Evolutionary conservation across 2,329 filamentous ascomycete genomes (phyloP).

Genomic region (Hirsutella thompsonii): DNA sequence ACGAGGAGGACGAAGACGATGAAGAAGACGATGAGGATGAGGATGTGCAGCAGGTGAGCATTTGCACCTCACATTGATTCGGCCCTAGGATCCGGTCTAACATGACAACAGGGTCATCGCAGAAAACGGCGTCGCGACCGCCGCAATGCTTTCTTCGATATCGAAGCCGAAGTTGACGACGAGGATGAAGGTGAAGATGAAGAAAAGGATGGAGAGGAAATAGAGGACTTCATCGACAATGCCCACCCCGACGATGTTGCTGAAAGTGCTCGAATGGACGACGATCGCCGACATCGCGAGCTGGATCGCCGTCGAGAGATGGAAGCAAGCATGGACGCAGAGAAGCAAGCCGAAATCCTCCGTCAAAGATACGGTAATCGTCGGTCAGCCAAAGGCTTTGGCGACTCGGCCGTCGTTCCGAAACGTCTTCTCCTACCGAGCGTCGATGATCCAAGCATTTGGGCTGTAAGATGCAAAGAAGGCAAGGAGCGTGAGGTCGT

Average conservation of each 20-base stretch:
- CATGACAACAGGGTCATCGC: slow-evolving; percentile 43
- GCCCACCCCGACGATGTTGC: slow-evolving; percentile 83
- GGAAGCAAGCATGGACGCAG: slow-evolving; percentile 78
- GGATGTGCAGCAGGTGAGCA: slow-evolving; percentile 50
- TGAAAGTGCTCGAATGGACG: slow-evolving; percentile 66
- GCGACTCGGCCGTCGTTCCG: slow-evolving; percentile 66
- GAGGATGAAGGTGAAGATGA: slow-evolving; percentile 82
- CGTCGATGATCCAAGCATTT: slow-evolving; percentile 92
- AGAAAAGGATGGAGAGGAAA: slow-evolving; percentile 75
- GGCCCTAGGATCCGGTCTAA: slow-evolving; percentile 5
- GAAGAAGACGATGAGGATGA: slow-evolving; percentile 54
- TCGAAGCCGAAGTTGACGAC: slow-evolving; percentile 95
- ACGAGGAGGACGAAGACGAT: slow-evolving; percentile 37
- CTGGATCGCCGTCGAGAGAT: slow-evolving; percentile 85
- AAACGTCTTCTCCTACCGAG: slow-evolving; percentile 80
- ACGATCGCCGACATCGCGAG: slow-evolving; percentile 87
- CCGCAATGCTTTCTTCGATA: slow-evolving; percentile 85
- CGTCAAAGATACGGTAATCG: slow-evolving; percentile 81
- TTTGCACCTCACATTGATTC: neutral
- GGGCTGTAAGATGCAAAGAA: slow-evolving; percentile 84
- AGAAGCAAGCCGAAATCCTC: slow-evolving; percentile 79
- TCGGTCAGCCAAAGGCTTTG: slow-evolving; percentile 48
- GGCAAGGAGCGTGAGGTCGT: slow-evolving; percentile 92
- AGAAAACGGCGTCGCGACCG: slow-evolving; percentile 69
- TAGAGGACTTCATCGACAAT: slow-evolving; percentile 76